Percentiles rank a stretch among this genome's conserved stretches.
These are phyloP conservation scores for Penicillium manginii DNA, from an alignment of 495 filamentous ascomycete species.

Conservation along the genomic window DNA sequence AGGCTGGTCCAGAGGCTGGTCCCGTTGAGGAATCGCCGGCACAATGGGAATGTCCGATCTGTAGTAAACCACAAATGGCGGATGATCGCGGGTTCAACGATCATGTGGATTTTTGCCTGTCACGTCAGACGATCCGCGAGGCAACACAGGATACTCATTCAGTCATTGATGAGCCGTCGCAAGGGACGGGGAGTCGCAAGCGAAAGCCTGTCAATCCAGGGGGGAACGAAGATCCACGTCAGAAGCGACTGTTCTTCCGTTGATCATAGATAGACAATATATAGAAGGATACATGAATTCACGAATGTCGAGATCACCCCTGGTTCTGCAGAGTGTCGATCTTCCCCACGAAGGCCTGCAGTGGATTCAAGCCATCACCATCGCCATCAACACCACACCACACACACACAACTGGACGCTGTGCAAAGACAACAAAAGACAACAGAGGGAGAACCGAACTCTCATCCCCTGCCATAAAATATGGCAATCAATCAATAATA, in stretches of 20 bases:
- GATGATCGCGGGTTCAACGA: slow-evolving; percentile 84
- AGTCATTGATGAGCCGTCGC: slow-evolving; percentile 9
- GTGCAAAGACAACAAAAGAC: no score
- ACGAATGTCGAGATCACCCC: not conserved
- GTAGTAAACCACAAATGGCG: slow-evolving; percentile 69
- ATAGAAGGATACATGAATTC: not conserved
- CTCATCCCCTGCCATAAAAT: not conserved
- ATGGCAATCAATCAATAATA: not conserved
- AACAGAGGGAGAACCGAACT: no score
- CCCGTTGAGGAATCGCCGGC: slow-evolving; percentile 32
- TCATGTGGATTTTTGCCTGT: slow-evolving; percentile 94
- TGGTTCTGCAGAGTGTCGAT: not conserved
- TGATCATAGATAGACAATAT: slow-evolving; percentile 23
- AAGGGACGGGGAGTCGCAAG: slow-evolving; percentile 26
- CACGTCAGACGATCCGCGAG: slow-evolving; percentile 81
- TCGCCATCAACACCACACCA: not conserved
- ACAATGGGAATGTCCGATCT: slow-evolving; percentile 89
- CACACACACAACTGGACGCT: no score
- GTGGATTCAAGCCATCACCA: no score
- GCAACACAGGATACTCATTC: slow-evolving; percentile 58
- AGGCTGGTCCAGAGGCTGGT: not conserved
- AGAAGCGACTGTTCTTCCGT: slow-evolving; percentile 46
- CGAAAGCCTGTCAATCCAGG: slow-evolving; percentile 30
- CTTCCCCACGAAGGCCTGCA: not conserved
- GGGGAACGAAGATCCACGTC: slow-evolving; percentile 31